These are phyloP conservation scores for Populus trichocarpa DNA, from an alignment of 441 rosid species.

Conservation along the genomic window DNA sequence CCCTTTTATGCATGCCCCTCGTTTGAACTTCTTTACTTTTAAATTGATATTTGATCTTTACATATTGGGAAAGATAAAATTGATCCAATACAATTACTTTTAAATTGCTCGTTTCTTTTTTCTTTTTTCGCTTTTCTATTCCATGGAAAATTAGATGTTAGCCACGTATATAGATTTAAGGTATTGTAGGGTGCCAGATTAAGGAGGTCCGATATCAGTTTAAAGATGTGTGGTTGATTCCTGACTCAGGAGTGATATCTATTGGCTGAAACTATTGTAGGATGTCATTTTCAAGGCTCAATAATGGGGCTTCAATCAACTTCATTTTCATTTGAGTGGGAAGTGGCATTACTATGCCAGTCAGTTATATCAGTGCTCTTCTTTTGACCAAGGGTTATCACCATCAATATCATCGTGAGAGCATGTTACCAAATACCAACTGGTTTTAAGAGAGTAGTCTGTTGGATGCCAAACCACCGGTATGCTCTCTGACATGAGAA, in stretches of 20 bases:
- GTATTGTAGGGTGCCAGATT: neutral
- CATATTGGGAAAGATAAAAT: too few relatives aligned
- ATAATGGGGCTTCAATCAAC: too few relatives aligned
- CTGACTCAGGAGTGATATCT: neutral
- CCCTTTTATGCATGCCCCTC: neutral
- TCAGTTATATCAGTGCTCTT: neutral
- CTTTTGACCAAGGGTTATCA: neutral
- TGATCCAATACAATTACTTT: neutral
- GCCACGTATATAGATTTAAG: neutral
- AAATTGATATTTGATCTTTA: too few relatives aligned
- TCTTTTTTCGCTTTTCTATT: too few relatives aligned
- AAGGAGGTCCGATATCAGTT: neutral
- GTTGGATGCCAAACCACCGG: neutral
- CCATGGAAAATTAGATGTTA: neutral
- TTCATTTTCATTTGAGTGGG: neutral
- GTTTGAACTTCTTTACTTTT: neutral
- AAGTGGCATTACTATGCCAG: neutral
- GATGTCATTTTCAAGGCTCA: neutral
- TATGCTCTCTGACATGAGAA: neutral
- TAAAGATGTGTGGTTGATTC: neutral
- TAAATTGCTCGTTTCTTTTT: neutral
- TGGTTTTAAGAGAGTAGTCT: neutral
- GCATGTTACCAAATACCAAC: neutral
- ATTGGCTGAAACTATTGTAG: neutral
- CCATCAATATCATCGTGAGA: neutral